Base-by-base conservation (phyloP, 2,329 filamentous ascomycete genomes). In the Macrophomina pseudophaseolina region DNA sequence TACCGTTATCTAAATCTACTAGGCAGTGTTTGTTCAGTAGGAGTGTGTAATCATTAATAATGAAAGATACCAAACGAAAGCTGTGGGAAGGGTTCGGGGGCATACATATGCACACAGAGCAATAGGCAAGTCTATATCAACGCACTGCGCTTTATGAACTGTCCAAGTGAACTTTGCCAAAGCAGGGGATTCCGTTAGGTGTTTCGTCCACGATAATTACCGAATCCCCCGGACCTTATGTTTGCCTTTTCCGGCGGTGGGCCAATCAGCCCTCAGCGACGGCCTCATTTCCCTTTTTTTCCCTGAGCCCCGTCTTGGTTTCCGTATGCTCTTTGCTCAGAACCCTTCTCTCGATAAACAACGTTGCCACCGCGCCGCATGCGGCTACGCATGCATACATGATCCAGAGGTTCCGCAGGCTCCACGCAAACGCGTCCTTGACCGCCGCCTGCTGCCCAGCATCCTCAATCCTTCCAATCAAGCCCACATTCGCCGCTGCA, bases 401-500 rank as follows among this genome's bases (percentile, higher is more conserved):
- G 66, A 83, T 82, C 81, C 82, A 84, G 80, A 84, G 82, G 14
- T 80, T 80, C 63, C 78, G 74, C 66, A 81, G 75, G 23, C 78
- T 78, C 51, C 78, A 72, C 8, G 82, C 78, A 71, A 83, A 84
- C 0, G 79, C 79, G 14, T 75, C 69, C 54, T 81, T 80, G 0
- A 81, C 78, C 11, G 79, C 76, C 2, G 71, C 62, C 67, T 80
- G 82, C 67, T 86, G 81, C 1, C 75, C 75, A 1, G 75, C 75
- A 0, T 78, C 73, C 67, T 80, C 77, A 6, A 92, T 77, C 0
- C 72, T 72, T 6, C 81, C 79, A 3, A 91, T 84, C 5, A 87
- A 70, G 65, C 83, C 80, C 1, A 89, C 86, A 74, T 86, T 88
- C 23, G 89, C 84, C 28, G 87, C 84, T 32, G 90, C 87, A 66